Evolutionary conservation across 148 eudicot species (phyloP).

Genomic region (Heliamphora exappendiculata): DNA sequence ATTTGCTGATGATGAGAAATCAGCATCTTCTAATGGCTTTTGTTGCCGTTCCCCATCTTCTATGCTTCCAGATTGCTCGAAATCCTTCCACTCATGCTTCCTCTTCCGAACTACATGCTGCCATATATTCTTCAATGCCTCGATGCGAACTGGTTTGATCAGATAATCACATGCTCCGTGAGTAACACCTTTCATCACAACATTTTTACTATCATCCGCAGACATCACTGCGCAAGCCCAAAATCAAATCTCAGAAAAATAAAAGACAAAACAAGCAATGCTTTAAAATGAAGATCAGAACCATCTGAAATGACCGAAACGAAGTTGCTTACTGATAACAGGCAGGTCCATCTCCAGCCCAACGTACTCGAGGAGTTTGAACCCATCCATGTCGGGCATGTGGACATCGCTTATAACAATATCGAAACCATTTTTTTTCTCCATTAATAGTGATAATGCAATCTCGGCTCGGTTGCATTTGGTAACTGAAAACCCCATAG

Average conservation of each 20-base stretch:
- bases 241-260: background rate
- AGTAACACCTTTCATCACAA: constrained; percentile 45
- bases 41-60: constrained; percentile 45
- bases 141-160: constrained; percentile 42
- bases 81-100: constrained; percentile 37
- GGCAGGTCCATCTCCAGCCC: constrained; percentile 94
- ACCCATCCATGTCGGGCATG: constrained; percentile 98
- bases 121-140: constrained; percentile 45
- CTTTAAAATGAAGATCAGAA: background rate
- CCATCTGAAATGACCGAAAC: background rate
- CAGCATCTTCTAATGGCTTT: constrained; percentile 50
- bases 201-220: constrained; percentile 29
- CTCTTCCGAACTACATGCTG: constrained; percentile 44
- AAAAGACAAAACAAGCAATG: background rate
- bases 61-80: constrained; percentile 46
- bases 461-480: constrained; percentile 75
- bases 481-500: constrained; percentile 48
- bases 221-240: constrained; percentile 45
- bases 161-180: constrained; percentile 57
- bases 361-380: constrained; percentile 77
- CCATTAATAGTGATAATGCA: constrained; percentile 53
- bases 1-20: constrained; percentile 61
- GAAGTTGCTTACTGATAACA: constrained; percentile 61
- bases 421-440: constrained; percentile 68
- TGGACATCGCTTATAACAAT: constrained; percentile 87